phyloP scores from a whole-genome alignment of 768 basidiomycete genomes.

The Inosperma sp. region DNA sequence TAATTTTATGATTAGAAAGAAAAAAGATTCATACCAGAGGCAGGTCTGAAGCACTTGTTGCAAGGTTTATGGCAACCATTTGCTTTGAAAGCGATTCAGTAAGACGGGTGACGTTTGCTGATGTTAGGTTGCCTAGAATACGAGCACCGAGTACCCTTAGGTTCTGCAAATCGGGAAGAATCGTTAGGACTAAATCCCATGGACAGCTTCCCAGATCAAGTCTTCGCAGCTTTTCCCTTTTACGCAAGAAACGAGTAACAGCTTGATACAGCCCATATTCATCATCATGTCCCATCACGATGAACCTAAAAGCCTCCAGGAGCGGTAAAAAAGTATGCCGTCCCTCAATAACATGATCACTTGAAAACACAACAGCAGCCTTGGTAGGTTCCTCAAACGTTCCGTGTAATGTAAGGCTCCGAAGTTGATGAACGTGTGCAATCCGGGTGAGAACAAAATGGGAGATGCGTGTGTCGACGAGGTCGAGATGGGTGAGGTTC shows the following conservation, averaged over 20 bases:
- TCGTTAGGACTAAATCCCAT: conserved; percentile 51
- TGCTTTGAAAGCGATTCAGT: conserved; percentile 39
- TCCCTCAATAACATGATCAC: conserved; percentile 56
- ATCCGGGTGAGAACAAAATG: conserved; percentile 60
- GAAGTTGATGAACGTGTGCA: conserved; percentile 55
- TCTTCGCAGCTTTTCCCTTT: conserved; percentile 44
- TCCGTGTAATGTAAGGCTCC: conserved; percentile 62
- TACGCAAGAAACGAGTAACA: conserved; percentile 50
- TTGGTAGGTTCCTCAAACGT: conserved; percentile 59
- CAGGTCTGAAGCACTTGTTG: conserved; percentile 46
- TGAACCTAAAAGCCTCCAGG: conserved; percentile 58
- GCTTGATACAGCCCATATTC: conserved; percentile 48
- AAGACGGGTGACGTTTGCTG: conserved; percentile 33
- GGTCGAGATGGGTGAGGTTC: conserved; percentile 64
- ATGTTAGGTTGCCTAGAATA: conserved; percentile 48
- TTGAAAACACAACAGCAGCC: conserved; percentile 56
- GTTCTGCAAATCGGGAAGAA: conserved; percentile 48
- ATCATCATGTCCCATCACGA: conserved; percentile 61
- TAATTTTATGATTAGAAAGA: background rate
- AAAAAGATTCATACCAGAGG: conserved; percentile 42
- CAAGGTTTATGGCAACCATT: conserved; percentile 53
- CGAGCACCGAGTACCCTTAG: conserved; percentile 56
- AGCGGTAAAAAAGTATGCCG: conserved; percentile 59
- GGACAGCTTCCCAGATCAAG: conserved; percentile 64
- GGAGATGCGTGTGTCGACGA: conserved; percentile 66